Evolutionary conservation across 2,329 filamentous ascomycete genomes (phyloP).

Genomic region (Nemania serpens): DNA sequence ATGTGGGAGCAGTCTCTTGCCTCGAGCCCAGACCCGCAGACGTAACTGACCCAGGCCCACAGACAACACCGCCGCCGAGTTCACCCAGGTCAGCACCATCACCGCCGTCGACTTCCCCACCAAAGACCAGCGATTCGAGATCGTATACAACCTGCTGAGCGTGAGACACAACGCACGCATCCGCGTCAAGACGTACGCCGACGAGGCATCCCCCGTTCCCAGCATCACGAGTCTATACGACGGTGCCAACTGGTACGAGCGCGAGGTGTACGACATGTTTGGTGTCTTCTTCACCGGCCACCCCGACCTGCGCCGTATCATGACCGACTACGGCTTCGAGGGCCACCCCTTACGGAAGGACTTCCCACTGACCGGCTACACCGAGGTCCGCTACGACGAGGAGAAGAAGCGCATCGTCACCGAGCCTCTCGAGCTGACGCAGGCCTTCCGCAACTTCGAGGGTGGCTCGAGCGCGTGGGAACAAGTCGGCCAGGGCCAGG

Average conservation of each 20-base stretch:
- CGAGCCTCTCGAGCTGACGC: conserved; percentile 95
- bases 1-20: conserved; percentile 49
- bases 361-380: conserved; percentile 97
- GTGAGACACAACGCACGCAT: conserved; percentile 96
- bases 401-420: conserved; percentile 99
- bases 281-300: conserved; percentile 96
- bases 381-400: conserved; percentile 96
- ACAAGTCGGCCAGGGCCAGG: conserved; percentile 68
- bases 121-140: conserved; percentile 92
- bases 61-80: conserved; percentile 97
- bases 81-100: conserved; percentile 89
- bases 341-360: conserved; percentile 97
- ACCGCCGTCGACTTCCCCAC: conserved; percentile 96
- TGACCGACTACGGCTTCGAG: conserved; percentile 99
- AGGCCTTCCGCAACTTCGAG: conserved; percentile 98
- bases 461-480: conserved; percentile 77
- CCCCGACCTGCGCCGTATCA: conserved; percentile 93
- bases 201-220: conserved; percentile 92
- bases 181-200: conserved; percentile 97
- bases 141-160: conserved; percentile 96
- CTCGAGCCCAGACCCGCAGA: background rate
- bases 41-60: conserved; percentile 23
- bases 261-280: conserved; percentile 96
- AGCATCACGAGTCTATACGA: conserved; percentile 86
- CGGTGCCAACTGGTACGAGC: conserved; percentile 98